These are phyloP conservation scores for Paxillus involutus DNA, from an alignment of 768 basidiomycete genomes.

Conservation along the genomic window DNA sequence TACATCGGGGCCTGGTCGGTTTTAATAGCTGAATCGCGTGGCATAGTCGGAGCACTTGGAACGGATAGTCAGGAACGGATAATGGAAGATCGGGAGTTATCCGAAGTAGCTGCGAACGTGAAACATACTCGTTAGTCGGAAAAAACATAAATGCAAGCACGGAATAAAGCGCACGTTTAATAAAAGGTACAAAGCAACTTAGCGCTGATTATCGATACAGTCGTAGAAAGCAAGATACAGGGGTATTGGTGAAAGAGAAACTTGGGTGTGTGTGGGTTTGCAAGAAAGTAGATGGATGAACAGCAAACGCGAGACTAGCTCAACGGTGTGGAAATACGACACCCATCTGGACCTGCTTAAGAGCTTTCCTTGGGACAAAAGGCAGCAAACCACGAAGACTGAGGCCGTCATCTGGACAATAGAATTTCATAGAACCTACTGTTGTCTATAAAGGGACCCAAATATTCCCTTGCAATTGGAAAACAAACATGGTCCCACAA, in stretches of 20 bases:
- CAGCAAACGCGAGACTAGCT: slow-evolving; percentile 20
- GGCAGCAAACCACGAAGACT: slow-evolving; percentile 8
- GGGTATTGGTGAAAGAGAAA: neutral
- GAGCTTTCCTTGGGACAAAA: slow-evolving; percentile 12
- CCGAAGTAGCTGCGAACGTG: slow-evolving; percentile 6
- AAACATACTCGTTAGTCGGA: slow-evolving; percentile 3
- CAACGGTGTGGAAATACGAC: slow-evolving; percentile 1
- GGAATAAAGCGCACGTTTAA: slow-evolving; percentile 1
- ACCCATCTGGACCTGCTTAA: slow-evolving; percentile 8
- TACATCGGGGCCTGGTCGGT: slow-evolving; percentile 25
- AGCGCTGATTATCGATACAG: slow-evolving; percentile 2
- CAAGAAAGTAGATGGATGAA: neutral
- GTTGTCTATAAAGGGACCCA: neutral
- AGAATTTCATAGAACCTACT: neutral
- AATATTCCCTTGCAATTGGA: slow-evolving; percentile 13
- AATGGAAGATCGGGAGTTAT: slow-evolving; percentile 7
- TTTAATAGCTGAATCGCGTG: slow-evolving; percentile 16
- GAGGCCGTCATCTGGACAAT: slow-evolving; percentile 21
- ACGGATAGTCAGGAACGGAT: neutral
- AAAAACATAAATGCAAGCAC: neutral
- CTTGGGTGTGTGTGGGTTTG: neutral
- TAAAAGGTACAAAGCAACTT: slow-evolving; percentile 3
- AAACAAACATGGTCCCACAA: slow-evolving; percentile 12
- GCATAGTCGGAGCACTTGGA: slow-evolving; percentile 10
- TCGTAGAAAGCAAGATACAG: neutral